Conservation (phyloP, 345 rosid species). For the Pistacia integerrima region DNA sequence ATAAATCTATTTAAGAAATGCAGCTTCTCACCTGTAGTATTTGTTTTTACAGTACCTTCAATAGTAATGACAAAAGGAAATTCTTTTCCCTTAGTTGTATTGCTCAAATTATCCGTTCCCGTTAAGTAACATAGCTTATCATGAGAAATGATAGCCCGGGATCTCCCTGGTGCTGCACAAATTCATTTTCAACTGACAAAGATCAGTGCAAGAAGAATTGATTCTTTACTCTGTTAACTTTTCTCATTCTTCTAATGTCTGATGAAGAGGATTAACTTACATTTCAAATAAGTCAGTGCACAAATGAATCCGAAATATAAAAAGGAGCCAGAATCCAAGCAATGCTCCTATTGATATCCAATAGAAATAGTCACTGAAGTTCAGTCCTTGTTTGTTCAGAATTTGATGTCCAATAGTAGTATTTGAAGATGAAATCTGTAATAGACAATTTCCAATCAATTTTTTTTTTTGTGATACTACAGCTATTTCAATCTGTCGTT, state of each 20-base stretch:
- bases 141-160: slow-evolving; percentile 30
- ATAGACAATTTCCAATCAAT: slow-evolving; percentile 8
- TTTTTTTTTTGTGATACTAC: too few relatives aligned
- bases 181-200: not conserved
- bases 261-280: slow-evolving; percentile 26
- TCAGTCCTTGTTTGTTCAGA: slow-evolving; percentile 34
- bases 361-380: slow-evolving; percentile 33
- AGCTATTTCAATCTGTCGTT: too few relatives aligned
- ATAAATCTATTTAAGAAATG: not conserved
- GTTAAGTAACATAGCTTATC: slow-evolving; percentile 20
- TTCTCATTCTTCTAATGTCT: not conserved
- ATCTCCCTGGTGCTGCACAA: slow-evolving; percentile 42
- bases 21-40: slow-evolving; percentile 28
- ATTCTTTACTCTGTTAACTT: too few relatives aligned
- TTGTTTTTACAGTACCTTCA: slow-evolving; percentile 16
- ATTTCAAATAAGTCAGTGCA: slow-evolving; percentile 31
- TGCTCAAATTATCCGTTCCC: slow-evolving; percentile 7
- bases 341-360: slow-evolving; percentile 45
- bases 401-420: slow-evolving; percentile 34
- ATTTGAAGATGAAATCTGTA: slow-evolving; percentile 41
- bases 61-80: not conserved
- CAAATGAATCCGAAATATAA: slow-evolving; percentile 40
- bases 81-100: slow-evolving; percentile 15
- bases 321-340: slow-evolving; percentile 44
- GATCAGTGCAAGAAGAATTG: not conserved